Percentiles rank a stretch among this genome's conserved stretches.
Conservation (phyloP, 148 eudicot species). For the Rhododendron kiyosumense region DNA sequence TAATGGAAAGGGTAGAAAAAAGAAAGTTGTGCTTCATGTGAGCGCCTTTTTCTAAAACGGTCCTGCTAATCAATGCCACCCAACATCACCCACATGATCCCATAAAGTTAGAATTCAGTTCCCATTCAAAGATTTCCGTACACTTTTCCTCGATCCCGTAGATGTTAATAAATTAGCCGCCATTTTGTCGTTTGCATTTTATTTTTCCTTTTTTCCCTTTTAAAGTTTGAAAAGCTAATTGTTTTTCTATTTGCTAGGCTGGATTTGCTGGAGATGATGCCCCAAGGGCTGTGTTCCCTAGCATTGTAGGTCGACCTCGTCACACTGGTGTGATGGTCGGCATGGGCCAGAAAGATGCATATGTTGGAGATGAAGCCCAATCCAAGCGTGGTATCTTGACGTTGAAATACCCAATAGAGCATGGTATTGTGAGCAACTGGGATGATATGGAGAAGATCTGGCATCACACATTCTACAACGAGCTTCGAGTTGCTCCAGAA, state of each 20-base stretch:
- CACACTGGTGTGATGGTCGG: slow-evolving; percentile 96
- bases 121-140: background rate
- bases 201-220: background rate
- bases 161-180: background rate
- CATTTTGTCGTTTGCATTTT: background rate
- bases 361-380: slow-evolving; percentile 89
- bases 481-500: slow-evolving; percentile 91
- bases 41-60: background rate
- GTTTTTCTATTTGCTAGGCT: slow-evolving; percentile 43
- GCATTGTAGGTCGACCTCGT: slow-evolving; percentile 88
- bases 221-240: background rate
- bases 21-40: background rate
- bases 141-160: background rate
- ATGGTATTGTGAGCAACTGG: slow-evolving; percentile 92
- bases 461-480: slow-evolving; percentile 92
- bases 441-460: slow-evolving; percentile 94
- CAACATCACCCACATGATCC: background rate
- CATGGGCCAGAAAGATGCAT: slow-evolving; percentile 89
- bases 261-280: slow-evolving; percentile 98
- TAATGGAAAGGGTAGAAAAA: background rate
- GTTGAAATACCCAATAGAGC: slow-evolving; percentile 81
- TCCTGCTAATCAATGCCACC: background rate
- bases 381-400: slow-evolving; percentile 88
- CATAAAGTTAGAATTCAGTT: background rate
- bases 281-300: slow-evolving; percentile 83